phyloP scores from a whole-genome alignment of 495 filamentous ascomycete genomes.

The Trichoderma parareesei region DNA sequence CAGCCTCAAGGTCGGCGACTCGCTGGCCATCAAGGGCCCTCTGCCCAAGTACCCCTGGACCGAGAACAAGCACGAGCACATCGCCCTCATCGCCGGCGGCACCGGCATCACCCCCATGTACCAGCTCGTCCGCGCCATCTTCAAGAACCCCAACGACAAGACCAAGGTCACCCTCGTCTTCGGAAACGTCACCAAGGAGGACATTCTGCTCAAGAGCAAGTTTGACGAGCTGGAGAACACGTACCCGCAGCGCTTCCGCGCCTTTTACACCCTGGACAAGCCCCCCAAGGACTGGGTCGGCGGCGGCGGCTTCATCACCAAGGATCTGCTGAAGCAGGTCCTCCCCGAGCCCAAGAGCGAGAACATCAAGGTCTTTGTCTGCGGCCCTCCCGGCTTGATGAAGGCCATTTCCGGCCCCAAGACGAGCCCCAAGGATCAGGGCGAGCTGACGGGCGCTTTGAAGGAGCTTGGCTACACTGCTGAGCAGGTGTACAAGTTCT shows the following conservation, averaged over 20 bases:
- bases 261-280: constrained; percentile 82
- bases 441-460: constrained; percentile 74
- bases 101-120: constrained; percentile 92
- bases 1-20: constrained; percentile 68
- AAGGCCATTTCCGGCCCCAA: constrained; percentile 85
- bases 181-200: constrained; percentile 76
- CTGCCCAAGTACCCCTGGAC: constrained; percentile 89
- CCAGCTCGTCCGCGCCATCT: constrained; percentile 79
- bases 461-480: constrained; percentile 85
- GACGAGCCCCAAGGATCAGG: constrained; percentile 84
- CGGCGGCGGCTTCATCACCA: constrained; percentile 68
- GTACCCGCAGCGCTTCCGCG: constrained; percentile 86
- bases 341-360: constrained; percentile 80
- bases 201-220: constrained; percentile 83
- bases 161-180: constrained; percentile 94
- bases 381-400: constrained; percentile 87
- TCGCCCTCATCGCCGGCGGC: constrained; percentile 87
- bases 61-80: constrained; percentile 89
- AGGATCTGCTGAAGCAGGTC: constrained; percentile 87
- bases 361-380: constrained; percentile 88
- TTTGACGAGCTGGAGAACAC: constrained; percentile 77
- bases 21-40: constrained; percentile 85
- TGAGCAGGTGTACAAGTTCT: constrained; percentile 99
- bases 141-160: constrained; percentile 91
- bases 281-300: constrained; percentile 74